Conservation (phyloP, 2,329 filamentous ascomycete species). For the Aspergillus latus region DNA sequence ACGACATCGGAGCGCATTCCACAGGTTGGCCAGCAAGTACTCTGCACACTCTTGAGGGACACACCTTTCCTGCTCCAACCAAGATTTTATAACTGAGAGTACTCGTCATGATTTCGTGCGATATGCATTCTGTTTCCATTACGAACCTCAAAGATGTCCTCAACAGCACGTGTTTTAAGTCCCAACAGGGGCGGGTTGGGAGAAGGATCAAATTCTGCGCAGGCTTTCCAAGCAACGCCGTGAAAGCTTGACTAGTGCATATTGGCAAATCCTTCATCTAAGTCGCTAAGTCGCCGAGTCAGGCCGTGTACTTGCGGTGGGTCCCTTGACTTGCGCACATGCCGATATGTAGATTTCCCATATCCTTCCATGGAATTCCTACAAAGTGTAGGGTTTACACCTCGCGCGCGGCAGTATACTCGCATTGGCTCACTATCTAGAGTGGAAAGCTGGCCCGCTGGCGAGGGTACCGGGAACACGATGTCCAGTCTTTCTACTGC, state of each 20-base stretch:
- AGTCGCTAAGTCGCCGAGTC: background rate
- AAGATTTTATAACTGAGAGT: background rate
- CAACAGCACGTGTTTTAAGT: background rate
- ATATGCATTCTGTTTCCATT: background rate
- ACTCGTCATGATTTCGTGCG: background rate
- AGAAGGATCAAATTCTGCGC: background rate
- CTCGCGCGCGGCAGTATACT: background rate
- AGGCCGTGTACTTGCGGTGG: background rate
- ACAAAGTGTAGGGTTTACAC: background rate
- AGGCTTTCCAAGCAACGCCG: background rate
- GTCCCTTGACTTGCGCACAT: background rate
- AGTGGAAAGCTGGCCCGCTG: no score
- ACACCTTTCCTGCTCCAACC: background rate
- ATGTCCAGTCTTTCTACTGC: background rate
- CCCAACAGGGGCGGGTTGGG: background rate
- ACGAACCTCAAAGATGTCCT: background rate
- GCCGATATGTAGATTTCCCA: background rate
- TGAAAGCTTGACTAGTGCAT: conserved; percentile 2
- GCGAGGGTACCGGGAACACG: no score
- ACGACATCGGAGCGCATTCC: conserved; percentile 8
- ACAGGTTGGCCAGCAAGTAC: background rate
- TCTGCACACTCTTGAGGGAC: background rate
- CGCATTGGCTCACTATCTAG: no score
- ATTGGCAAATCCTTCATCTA: background rate
- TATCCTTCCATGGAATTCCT: background rate